Evolutionary conservation across 257 asterid genomes (phyloP).

Genomic region (Solanum peruvianum): DNA sequence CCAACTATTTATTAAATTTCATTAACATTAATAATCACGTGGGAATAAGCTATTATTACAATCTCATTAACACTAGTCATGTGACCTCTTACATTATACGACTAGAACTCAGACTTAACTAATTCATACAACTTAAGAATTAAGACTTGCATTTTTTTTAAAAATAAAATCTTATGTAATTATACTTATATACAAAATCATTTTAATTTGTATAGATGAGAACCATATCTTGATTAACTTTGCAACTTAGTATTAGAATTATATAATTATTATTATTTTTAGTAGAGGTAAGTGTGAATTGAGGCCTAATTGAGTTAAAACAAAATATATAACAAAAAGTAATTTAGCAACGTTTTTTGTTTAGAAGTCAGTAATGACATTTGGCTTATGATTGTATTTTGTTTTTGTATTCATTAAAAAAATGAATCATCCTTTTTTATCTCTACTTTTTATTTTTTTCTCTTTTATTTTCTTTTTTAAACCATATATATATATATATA

Average conservation of each 20-base stretch:
- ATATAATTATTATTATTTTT: neutral
- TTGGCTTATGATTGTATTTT: conserved; percentile 24
- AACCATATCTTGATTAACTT: neutral
- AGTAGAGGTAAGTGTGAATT: neutral
- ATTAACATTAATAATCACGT: neutral
- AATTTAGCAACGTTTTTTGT: conserved; percentile 16
- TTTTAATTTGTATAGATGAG: neutral
- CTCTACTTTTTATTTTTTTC: neutral
- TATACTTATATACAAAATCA: neutral
- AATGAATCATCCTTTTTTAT: neutral
- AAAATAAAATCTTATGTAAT: neutral
- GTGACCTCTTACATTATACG: neutral
- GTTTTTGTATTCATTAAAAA: neutral
- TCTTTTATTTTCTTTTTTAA: neutral
- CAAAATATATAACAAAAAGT: neutral
- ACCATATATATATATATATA: too few relatives aligned
- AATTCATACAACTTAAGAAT: neutral
- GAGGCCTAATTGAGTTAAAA: neutral
- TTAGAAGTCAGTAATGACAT: conserved; percentile 42
- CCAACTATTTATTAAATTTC: neutral
- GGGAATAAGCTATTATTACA: neutral
- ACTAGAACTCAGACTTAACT: neutral
- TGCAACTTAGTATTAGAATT: neutral
- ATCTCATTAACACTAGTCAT: neutral
- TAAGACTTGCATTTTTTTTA: neutral